These are phyloP conservation scores for Plasmodium gaboni DNA, from an alignment of 169 alveolate genomes.

Conservation along the genomic window DNA sequence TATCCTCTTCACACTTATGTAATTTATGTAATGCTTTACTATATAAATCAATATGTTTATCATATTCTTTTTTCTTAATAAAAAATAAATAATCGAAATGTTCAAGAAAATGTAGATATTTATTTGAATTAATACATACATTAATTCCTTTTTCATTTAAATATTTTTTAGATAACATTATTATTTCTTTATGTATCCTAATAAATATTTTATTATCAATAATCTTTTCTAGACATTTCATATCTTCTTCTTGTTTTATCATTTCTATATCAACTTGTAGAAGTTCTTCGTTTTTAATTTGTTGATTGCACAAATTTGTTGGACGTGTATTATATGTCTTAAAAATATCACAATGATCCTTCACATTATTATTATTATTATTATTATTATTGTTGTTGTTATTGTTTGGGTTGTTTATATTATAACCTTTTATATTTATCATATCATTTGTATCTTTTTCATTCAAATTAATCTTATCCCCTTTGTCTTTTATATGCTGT, in stretches of 20 bases:
- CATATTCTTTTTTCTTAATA: constrained; percentile 52
- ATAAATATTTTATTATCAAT: constrained; percentile 36
- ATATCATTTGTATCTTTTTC: background rate
- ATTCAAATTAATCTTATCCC: no score
- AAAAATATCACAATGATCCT: background rate
- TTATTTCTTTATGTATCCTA: constrained; percentile 56
- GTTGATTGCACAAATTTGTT: background rate
- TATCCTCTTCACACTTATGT: constrained; percentile 63
- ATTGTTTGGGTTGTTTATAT: background rate
- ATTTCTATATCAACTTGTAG: constrained; percentile 42
- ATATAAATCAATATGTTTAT: constrained; percentile 36
- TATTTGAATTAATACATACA: constrained; percentile 55
- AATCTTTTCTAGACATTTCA: constrained; percentile 25
- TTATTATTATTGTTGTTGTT: background rate
- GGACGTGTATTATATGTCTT: background rate
- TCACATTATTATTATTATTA: background rate
- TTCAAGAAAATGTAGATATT: constrained; percentile 44
- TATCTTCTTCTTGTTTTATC: constrained; percentile 23
- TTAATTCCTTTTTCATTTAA: constrained; percentile 35
- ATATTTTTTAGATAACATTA: constrained; percentile 45
- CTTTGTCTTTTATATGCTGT: no score
- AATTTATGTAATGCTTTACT: constrained; percentile 62
- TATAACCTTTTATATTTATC: background rate
- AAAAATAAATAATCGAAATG: constrained; percentile 51
- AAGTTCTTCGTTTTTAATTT: background rate